Conservation (phyloP, 2,329 filamentous ascomycete species). For the Cladorrhinum sp. region DNA sequence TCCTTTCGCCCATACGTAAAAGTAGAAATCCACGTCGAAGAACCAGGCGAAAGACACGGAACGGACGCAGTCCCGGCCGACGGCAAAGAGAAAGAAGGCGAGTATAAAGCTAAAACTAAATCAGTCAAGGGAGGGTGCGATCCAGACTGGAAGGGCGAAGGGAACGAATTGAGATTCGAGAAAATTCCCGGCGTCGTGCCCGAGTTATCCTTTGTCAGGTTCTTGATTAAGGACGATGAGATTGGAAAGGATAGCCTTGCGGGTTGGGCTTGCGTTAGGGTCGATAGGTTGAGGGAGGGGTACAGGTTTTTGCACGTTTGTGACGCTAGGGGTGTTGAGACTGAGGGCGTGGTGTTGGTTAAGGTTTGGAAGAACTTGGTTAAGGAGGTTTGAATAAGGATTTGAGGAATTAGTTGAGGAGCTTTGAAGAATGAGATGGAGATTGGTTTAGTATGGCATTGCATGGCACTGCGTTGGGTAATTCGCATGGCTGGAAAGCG, state of each 20-base stretch:
- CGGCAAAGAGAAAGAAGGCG: conserved; percentile 54
- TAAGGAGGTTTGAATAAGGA: background rate
- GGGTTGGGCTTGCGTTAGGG: conserved; percentile 83
- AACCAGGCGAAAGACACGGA: conserved; percentile 45
- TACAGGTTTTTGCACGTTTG: conserved; percentile 75
- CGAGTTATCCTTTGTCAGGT: conserved; percentile 70
- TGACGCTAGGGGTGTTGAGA: conserved; percentile 60
- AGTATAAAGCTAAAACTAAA: conserved; percentile 53
- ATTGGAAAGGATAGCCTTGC: conserved; percentile 74
- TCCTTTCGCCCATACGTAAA: conserved; percentile 79
- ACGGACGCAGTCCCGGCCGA: conserved; percentile 39
- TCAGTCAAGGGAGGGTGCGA: conserved; percentile 54
- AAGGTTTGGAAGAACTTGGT: conserved; percentile 62
- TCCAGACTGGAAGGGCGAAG: conserved; percentile 61
- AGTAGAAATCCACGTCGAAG: conserved; percentile 79
- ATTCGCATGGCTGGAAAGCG: too few relatives aligned
- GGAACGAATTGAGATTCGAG: conserved; percentile 50
- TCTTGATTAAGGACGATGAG: conserved; percentile 87
- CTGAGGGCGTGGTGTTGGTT: conserved; percentile 69
- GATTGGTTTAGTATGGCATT: too few relatives aligned
- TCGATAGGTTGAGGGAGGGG: conserved; percentile 75
- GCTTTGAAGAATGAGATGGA: background rate
- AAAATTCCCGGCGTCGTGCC: conserved; percentile 57
- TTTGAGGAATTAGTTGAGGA: too few relatives aligned
- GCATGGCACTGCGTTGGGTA: background rate